phyloP scores from a whole-genome alignment of 768 basidiomycete genomes.

The Pleurotus djamor region DNA sequence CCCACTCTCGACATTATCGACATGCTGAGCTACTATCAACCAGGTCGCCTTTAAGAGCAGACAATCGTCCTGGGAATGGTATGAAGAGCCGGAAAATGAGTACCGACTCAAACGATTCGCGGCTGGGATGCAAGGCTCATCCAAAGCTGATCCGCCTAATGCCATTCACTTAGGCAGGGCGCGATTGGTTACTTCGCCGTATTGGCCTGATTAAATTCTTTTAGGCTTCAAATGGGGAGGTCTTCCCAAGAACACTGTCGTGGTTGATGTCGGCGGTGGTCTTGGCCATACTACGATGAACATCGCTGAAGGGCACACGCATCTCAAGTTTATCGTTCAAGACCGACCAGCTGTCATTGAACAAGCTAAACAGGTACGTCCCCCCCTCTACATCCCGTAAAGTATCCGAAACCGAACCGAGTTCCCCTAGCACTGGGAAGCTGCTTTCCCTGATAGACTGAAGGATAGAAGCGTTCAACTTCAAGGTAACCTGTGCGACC shows the following conservation, averaged over 20 bases:
- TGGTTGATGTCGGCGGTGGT: conserved; percentile 35
- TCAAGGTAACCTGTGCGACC: conserved; percentile 16
- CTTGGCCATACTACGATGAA: conserved; percentile 26
- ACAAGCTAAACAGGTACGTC: conserved; percentile 19
- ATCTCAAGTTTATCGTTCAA: conserved; percentile 29
- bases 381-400: not conserved
- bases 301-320: conserved; percentile 19
- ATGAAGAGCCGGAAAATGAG: conserved; percentile 26
- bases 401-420: not conserved
- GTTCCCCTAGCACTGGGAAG: conserved; percentile 21
- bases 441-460: conserved; percentile 20
- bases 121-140: conserved; percentile 19
- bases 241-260: conserved; percentile 13
- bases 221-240: conserved; percentile 17
- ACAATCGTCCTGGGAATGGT: conserved; percentile 25
- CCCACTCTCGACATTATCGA: not conserved
- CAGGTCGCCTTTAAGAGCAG: conserved; percentile 21
- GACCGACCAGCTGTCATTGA: conserved; percentile 25
- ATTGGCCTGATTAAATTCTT: no score
- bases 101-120: conserved; percentile 21
- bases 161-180: not conserved
- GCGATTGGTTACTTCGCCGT: not conserved
- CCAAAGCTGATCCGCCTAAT: conserved; percentile 14
- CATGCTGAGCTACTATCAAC: conserved; percentile 14
- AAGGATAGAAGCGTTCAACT: conserved; percentile 20